A percentile compares a stretch with the other conserved stretches of the same genome.
phyloP scores from a whole-genome alignment of 2,329 filamentous ascomycete species.

The Nemania sp. region DNA sequence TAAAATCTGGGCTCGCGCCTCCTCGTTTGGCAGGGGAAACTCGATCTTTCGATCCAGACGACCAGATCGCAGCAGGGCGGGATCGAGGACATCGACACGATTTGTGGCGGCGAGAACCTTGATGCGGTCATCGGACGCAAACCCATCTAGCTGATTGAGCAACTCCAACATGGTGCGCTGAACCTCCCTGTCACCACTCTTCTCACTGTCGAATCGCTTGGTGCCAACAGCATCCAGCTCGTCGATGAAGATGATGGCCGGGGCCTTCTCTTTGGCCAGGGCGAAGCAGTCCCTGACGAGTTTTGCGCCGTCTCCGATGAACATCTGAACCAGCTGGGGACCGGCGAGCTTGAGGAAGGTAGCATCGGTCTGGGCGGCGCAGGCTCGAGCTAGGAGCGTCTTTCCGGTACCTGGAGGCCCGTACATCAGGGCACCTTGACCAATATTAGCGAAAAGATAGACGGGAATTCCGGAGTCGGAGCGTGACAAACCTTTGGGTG shows the following conservation, averaged over 20 bases:
- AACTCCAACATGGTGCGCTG: constrained; percentile 99
- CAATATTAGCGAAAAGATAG: constrained; percentile 22
- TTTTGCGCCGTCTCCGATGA: constrained; percentile 98
- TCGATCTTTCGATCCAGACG: constrained; percentile 97
- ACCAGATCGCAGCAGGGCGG: constrained; percentile 86
- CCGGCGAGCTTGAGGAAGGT: constrained; percentile 98
- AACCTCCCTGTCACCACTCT: constrained; percentile 96
- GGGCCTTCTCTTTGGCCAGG: constrained; percentile 96
- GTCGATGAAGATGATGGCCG: constrained; percentile 99
- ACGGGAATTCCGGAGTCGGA: constrained; percentile 8
- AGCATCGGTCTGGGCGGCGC: constrained; percentile 95
- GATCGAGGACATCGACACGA: constrained; percentile 90
- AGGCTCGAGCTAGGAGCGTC: constrained; percentile 90
- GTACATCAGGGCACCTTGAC: constrained; percentile 92
- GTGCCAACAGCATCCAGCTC: constrained; percentile 98
- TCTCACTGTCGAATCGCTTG: constrained; percentile 98
- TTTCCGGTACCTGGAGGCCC: constrained; percentile 90
- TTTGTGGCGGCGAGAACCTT: constrained; percentile 96
- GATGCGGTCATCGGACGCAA: constrained; percentile 94
- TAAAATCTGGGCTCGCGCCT: constrained; percentile 94
- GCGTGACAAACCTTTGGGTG: constrained; percentile 81
- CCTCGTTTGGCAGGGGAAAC: constrained; percentile 96
- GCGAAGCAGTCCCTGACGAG: constrained; percentile 97
- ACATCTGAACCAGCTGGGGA: constrained; percentile 98
- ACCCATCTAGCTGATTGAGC: constrained; percentile 97